Conservation (phyloP, 495 filamentous ascomycete species). For the Clohesyomyces aquaticus region DNA sequence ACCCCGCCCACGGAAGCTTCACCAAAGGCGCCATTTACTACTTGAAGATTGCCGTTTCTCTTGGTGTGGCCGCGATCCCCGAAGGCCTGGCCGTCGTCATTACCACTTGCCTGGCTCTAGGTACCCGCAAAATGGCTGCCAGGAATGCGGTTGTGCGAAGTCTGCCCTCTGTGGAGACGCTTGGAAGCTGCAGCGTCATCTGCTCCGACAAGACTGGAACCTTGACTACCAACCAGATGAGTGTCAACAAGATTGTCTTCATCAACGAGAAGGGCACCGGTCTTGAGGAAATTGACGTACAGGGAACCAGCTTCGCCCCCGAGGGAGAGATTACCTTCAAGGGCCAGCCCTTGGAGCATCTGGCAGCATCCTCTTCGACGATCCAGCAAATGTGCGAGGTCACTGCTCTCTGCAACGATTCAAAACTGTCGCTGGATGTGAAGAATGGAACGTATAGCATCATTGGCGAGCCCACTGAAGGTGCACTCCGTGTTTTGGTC, state of each 20-base stretch:
- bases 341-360: slow-evolving; percentile 69
- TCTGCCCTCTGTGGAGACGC: slow-evolving; percentile 93
- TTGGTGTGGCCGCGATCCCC: slow-evolving; percentile 96
- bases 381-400: slow-evolving; percentile 83
- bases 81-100: slow-evolving; percentile 98
- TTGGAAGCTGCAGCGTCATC: slow-evolving; percentile 98
- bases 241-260: slow-evolving; percentile 89
- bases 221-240: slow-evolving; percentile 99
- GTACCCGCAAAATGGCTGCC: slow-evolving; percentile 96
- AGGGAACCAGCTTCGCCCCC: slow-evolving; percentile 93
- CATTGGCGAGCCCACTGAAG: slow-evolving; percentile 95
- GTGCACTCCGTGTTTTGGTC: slow-evolving; percentile 83
- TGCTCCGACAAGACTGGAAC: slow-evolving; percentile 99
- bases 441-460: slow-evolving; percentile 74
- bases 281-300: slow-evolving; percentile 85
- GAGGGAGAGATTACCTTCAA: slow-evolving; percentile 69
- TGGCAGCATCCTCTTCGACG: slow-evolving; percentile 75
- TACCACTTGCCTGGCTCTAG: slow-evolving; percentile 92
- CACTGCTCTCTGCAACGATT: slow-evolving; percentile 87
- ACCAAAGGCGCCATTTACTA: slow-evolving; percentile 99
- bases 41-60: slow-evolving; percentile 98
- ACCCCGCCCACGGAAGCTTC: slow-evolving; percentile 91
- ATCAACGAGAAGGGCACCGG: slow-evolving; percentile 71
- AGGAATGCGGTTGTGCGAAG: slow-evolving; percentile 97
- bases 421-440: slow-evolving; percentile 78